Evolutionary conservation across 139 green algal species (phyloP).

Genomic region (Spirogloea muscicola): DNA sequence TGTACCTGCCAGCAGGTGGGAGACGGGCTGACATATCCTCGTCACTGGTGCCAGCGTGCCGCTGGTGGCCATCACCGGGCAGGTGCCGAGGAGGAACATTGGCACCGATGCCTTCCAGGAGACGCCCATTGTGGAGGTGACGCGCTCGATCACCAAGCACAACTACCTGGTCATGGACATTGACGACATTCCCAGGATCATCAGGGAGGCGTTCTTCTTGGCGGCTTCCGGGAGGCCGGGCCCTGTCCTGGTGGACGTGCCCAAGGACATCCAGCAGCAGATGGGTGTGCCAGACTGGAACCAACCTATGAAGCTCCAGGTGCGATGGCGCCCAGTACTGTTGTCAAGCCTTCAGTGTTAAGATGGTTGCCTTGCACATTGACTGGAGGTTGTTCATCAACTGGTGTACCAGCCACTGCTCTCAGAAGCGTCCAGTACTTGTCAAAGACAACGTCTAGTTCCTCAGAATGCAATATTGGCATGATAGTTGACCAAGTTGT

Average conservation of each 20-base stretch:
- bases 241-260: conserved; percentile 94
- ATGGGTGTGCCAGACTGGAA: conserved; percentile 88
- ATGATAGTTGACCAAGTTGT: no score
- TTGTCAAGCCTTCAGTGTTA: no score
- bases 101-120: conserved; percentile 97
- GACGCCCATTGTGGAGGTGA: conserved; percentile 97
- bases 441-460: no score
- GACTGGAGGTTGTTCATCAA: no score
- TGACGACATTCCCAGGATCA: conserved; percentile 86
- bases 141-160: conserved; percentile 99
- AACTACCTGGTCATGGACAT: conserved; percentile 99
- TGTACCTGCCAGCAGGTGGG: no score
- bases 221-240: conserved; percentile 84
- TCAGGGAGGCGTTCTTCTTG: conserved; percentile 90
- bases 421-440: no score
- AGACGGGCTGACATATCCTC: no score
- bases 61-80: conserved; percentile 96
- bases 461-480: no score
- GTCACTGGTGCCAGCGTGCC: no score
- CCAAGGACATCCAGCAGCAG: conserved; percentile 98
- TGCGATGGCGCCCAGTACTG: no score
- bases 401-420: no score
- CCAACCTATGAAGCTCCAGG: conserved; percentile 71
- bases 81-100: conserved; percentile 79
- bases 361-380: no score